Evolutionary conservation across 2,329 filamentous ascomycete species (phyloP).

Genomic region (Rhexocercosporidium sp.): DNA sequence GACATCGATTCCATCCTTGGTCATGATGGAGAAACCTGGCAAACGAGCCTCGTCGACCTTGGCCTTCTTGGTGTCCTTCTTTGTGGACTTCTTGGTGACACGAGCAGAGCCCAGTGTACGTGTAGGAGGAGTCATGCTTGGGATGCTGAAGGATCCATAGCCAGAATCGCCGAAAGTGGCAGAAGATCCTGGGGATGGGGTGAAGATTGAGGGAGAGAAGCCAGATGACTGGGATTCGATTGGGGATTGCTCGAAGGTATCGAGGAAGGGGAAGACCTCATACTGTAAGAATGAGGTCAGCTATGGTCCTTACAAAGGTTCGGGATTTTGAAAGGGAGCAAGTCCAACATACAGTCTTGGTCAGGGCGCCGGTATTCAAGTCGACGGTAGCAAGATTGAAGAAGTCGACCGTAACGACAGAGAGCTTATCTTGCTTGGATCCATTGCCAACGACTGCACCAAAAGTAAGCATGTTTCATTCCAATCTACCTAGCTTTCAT

Average conservation of each 20-base stretch:
- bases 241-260: slow-evolving; percentile 43
- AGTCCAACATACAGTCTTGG: slow-evolving; percentile 8
- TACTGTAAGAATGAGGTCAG: slow-evolving; percentile 22
- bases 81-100: slow-evolving; percentile 36
- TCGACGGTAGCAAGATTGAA: slow-evolving; percentile 62
- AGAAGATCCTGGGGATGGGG: slow-evolving; percentile 51
- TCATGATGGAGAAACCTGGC: slow-evolving; percentile 71
- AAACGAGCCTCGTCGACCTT: slow-evolving; percentile 43
- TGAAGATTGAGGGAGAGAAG: slow-evolving; percentile 49
- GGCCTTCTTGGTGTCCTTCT: slow-evolving; percentile 38
- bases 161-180: slow-evolving; percentile 45
- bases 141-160: slow-evolving; percentile 33
- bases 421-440: slow-evolving; percentile 63
- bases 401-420: slow-evolving; percentile 63
- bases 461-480: neutral
- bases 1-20: slow-evolving; percentile 65
- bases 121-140: slow-evolving; percentile 31
- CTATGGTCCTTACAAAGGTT: slow-evolving; percentile 25
- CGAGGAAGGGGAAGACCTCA: slow-evolving; percentile 45
- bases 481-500: neutral
- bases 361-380: slow-evolving; percentile 61
- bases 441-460: slow-evolving; percentile 52
- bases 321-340: neutral
- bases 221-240: slow-evolving; percentile 57
- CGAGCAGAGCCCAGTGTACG: slow-evolving; percentile 22